phyloP scores from a whole-genome alignment of 805 yeast genomes.

The Candida montana region DNA sequence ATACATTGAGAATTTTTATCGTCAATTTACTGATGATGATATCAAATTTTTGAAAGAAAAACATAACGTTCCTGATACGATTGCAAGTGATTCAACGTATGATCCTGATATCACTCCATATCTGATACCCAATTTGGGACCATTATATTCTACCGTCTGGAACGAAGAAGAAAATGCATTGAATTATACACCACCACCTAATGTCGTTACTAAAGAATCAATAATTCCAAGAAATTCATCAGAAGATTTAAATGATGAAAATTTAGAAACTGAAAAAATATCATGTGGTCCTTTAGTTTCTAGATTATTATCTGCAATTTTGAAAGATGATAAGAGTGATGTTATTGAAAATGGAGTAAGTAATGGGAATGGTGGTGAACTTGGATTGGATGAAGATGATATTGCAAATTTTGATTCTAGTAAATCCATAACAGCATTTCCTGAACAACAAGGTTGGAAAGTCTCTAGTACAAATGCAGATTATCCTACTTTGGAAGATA shows the following conservation, averaged over 20 bases:
- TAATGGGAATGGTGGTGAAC: background rate
- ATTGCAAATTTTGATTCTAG: constrained; percentile 22
- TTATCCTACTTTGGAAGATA: constrained; percentile 77
- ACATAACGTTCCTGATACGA: constrained; percentile 46
- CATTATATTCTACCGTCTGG: constrained; percentile 80
- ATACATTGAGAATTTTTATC: constrained; percentile 79
- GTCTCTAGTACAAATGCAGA: constrained; percentile 47
- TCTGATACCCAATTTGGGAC: constrained; percentile 81
- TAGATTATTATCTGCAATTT: constrained; percentile 74
- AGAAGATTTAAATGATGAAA: constrained; percentile 51
- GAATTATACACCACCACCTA: constrained; percentile 45
- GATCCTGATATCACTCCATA: constrained; percentile 71
- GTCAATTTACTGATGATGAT: constrained; percentile 78
- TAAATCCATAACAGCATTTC: constrained; percentile 26
- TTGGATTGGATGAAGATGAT: constrained; percentile 23
- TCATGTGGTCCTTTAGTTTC: constrained; percentile 91
- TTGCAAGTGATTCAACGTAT: constrained; percentile 39
- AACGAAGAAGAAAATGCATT: constrained; percentile 65
- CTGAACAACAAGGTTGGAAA: constrained; percentile 44
- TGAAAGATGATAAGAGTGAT: constrained; percentile 35
- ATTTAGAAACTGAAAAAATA: constrained; percentile 64
- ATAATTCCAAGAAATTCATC: constrained; percentile 54
- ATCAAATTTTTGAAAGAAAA: constrained; percentile 62
- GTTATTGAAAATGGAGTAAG: constrained; percentile 8
- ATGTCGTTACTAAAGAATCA: constrained; percentile 36